A percentile compares a stretch with the other conserved stretches of the same genome.
Evolutionary conservation across 2,329 filamentous ascomycete species (phyloP).

Genomic region (Chaetomium globosum): DNA sequence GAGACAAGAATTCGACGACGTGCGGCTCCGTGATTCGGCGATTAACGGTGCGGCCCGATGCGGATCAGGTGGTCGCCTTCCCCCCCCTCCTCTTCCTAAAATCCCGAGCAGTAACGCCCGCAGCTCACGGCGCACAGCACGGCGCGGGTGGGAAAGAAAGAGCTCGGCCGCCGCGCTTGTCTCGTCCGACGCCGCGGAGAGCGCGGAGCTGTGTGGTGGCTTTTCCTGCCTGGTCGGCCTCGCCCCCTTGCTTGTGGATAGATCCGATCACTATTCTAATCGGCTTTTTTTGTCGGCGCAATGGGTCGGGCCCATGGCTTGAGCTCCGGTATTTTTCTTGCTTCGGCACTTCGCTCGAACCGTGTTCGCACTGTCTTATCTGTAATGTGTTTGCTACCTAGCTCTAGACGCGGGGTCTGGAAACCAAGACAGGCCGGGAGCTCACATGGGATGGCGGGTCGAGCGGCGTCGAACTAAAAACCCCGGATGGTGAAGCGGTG

Average conservation of each 20-base stretch:
- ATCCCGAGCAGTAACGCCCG: neutral
- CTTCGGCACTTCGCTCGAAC: neutral
- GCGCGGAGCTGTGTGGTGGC: neutral
- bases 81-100: neutral
- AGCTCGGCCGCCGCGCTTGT: neutral
- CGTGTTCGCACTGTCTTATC: constrained; percentile 13
- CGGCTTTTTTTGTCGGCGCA: neutral
- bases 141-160: neutral
- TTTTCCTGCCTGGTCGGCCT: neutral
- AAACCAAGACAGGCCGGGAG: constrained; percentile 13
- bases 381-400: neutral
- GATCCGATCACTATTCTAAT: neutral
- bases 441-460: constrained; percentile 17
- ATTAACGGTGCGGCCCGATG: constrained; percentile 25
- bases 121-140: constrained; percentile 4
- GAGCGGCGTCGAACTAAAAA: constrained; percentile 13
- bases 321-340: neutral
- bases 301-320: constrained; percentile 21
- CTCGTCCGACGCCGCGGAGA: neutral
- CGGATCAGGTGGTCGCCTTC: constrained; percentile 11
- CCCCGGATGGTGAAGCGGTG: constrained; percentile 14
- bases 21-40: constrained; percentile 23
- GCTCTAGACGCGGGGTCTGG: neutral
- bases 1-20: constrained; percentile 24
- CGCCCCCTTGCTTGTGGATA: neutral